These are phyloP conservation scores for Quercus dentata DNA, from an alignment of 306 rosid genomes.

Conservation along the genomic window DNA sequence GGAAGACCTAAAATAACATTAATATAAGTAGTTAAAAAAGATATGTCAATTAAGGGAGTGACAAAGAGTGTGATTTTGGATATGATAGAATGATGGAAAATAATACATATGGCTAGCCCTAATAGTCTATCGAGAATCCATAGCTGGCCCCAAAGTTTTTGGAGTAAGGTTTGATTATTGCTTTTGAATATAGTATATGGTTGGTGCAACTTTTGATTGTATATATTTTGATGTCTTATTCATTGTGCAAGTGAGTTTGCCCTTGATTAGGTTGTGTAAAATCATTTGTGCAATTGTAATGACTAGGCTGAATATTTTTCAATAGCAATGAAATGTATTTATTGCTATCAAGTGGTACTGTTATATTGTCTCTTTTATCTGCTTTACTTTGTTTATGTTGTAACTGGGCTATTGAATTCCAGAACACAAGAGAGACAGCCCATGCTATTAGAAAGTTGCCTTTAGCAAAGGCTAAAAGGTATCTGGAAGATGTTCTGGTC, in stretches of 20 bases:
- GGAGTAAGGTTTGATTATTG: too few relatives aligned
- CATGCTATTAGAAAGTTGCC: conserved; percentile 45
- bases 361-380: not conserved
- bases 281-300: not conserved
- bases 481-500: conserved; percentile 51
- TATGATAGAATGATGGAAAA: too few relatives aligned
- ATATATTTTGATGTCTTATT: too few relatives aligned
- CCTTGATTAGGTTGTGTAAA: not conserved
- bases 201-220: not conserved
- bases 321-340: not conserved
- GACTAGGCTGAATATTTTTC: not conserved
- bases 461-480: conserved; percentile 48
- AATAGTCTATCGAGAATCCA: too few relatives aligned
- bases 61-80: too few relatives aligned
- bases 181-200: too few relatives aligned
- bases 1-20: too few relatives aligned
- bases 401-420: not conserved
- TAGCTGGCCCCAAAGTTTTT: too few relatives aligned
- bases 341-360: not conserved
- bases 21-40: too few relatives aligned
- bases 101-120: too few relatives aligned
- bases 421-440: conserved; percentile 60
- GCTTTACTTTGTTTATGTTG: not conserved
- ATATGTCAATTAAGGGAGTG: too few relatives aligned
- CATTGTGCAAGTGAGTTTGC: too few relatives aligned